Conservation (phyloP, 805 yeast genomes). For the Dipodascus albidus region DNA sequence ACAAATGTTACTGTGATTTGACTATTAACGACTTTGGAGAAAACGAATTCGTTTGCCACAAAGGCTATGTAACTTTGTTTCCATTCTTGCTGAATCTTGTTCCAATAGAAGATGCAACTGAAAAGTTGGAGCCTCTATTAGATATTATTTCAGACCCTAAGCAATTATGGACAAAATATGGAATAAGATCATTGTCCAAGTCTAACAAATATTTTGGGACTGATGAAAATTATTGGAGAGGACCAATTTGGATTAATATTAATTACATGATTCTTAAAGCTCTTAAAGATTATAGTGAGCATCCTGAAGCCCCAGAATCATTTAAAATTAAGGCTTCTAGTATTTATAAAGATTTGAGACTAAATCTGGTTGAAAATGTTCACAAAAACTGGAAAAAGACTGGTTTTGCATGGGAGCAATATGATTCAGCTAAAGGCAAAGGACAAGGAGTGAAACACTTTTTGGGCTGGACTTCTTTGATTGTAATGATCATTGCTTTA, state of each 20-base stretch:
- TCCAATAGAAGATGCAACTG: conserved; percentile 29
- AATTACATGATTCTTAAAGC: conserved; percentile 74
- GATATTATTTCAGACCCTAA: conserved; percentile 54
- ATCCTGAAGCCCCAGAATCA: conserved; percentile 24
- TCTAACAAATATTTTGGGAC: conserved; percentile 53
- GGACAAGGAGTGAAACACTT: conserved; percentile 82
- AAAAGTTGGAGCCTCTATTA: conserved; percentile 40
- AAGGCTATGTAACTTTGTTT: conserved; percentile 77
- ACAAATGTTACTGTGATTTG: conserved; percentile 69
- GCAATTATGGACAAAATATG: conserved; percentile 66
- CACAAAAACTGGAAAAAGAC: conserved; percentile 58
- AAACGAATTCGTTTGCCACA: conserved; percentile 60
- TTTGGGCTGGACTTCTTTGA: conserved; percentile 88
- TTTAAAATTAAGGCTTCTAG: conserved; percentile 31
- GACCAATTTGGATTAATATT: conserved; percentile 87
- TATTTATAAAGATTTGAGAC: conserved; percentile 49
- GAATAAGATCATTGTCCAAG: conserved; percentile 72
- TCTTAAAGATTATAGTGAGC: conserved; percentile 40
- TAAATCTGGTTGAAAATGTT: conserved; percentile 57
- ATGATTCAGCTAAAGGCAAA: conserved; percentile 62
- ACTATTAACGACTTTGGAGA: conserved; percentile 66
- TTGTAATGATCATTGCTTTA: conserved; percentile 73
- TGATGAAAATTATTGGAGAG: conserved; percentile 92
- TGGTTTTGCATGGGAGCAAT: conserved; percentile 87
- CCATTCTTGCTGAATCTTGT: conserved; percentile 73